Conservation (phyloP, 768 basidiomycete genomes). For the Calocybe gangraenosa region DNA sequence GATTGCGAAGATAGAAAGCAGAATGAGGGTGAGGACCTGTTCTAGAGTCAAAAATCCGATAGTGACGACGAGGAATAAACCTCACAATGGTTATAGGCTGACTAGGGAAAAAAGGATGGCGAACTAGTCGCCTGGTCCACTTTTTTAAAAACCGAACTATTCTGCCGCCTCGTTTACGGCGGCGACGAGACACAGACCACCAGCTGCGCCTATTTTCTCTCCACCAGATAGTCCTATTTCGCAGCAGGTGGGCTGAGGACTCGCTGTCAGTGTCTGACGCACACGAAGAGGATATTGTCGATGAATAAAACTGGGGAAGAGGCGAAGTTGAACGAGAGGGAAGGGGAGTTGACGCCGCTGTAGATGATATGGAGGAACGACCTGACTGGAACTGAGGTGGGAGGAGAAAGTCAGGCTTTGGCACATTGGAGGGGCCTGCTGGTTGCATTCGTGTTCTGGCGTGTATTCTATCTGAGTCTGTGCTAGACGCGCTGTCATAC, state of each 20-base stretch:
- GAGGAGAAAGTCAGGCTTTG: conserved; percentile 27
- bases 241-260: conserved; percentile 42
- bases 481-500: conserved; percentile 42
- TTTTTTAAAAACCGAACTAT: conserved; percentile 49
- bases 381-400: conserved; percentile 31
- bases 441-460: conserved; percentile 13
- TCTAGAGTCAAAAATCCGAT: conserved; percentile 3
- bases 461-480: conserved; percentile 36
- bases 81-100: conserved; percentile 79
- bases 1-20: conserved; percentile 78
- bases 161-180: conserved; percentile 47
- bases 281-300: conserved; percentile 47
- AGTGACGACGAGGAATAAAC: conserved; percentile 21
- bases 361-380: conserved; percentile 36
- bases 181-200: conserved; percentile 52
- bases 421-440: conserved; percentile 15
- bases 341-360: conserved; percentile 45
- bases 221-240: conserved; percentile 34
- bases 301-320: conserved; percentile 47
- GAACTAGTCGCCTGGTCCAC: conserved; percentile 49
- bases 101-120: conserved; percentile 74
- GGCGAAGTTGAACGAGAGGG: conserved; percentile 65
- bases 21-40: conserved; percentile 65
- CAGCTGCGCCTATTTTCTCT: conserved; percentile 48
- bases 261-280: conserved; percentile 64